Evolutionary conservation across 2,329 filamentous ascomycete species (phyloP), one percentile per base, ranked within the genome.

Genomic region (Xylariaceae sp.): DNA sequence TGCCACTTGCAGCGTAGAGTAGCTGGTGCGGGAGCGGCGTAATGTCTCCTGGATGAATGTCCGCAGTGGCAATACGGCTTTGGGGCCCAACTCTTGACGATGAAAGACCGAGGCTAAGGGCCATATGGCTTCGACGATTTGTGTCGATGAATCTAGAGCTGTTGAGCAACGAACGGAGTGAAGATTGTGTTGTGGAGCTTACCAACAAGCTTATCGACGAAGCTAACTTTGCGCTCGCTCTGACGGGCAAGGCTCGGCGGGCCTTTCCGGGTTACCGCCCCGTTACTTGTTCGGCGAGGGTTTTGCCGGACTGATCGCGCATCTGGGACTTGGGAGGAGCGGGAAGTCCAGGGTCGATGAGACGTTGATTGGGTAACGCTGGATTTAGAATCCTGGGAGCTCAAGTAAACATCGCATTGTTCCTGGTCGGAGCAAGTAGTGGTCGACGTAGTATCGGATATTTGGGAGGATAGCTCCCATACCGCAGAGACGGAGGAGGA

Each of bases 41-140:
- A 98, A 73, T 14, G 92, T 97, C 72, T 97, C 92, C 66, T 97
- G 89, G 55, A 98, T 97, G 62, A 97, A 98, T 38, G 85, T 94
- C 52, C 89, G 85, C 55, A 98, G 73, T 43, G 90, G 89, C 50
- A 98, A 70, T 45, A 96, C 85, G 36, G 84, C 80, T 60, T 85
- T 87, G 59, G 74, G 75, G 43, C 78, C 81, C 48, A 76, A 69
- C 59, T 90, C 85, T 54, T 74, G 81, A 54, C 82, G 81, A 62
- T 85, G 85, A 41, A 84, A 76, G 24, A 83, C 79, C 43, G 87
- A 89, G 38, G 90, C 94, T 30, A 90, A 74, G 31, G 92, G 89
- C 92, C 92, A 98, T 57, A 98, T 95, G 38, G 85, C 86, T 70
- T 96, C 88, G 34, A 98, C 89, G 63, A 97, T 94, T 65, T 95